phyloP scores from a whole-genome alignment of 2,329 filamentous ascomycete genomes.

The Clathrospora elynae region DNA sequence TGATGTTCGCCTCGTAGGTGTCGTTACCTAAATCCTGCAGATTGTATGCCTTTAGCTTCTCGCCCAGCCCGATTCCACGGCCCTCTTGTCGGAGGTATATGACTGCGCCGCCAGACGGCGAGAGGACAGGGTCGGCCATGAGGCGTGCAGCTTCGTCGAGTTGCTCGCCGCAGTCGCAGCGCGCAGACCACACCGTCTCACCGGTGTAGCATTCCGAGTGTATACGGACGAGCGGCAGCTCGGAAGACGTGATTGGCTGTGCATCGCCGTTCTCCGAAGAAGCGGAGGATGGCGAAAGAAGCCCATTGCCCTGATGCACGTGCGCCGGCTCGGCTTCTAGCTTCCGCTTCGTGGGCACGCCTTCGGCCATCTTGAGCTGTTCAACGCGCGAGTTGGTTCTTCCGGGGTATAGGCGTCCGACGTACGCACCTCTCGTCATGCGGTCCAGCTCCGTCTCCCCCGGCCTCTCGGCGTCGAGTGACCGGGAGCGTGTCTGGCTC shows the following conservation, averaged over 20 bases:
- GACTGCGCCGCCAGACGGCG: conserved; percentile 78
- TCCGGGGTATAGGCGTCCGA: conserved; percentile 83
- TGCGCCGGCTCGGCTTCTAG: conserved; percentile 11
- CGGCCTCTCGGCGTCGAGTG: conserved; percentile 70
- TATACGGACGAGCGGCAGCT: conserved; percentile 82
- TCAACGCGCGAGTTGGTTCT: conserved; percentile 74
- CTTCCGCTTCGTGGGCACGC: conserved; percentile 28
- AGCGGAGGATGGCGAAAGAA: conserved; percentile 24
- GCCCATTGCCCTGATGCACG: conserved; percentile 15
- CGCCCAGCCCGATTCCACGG: conserved; percentile 88
- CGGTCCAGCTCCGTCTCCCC: conserved; percentile 87
- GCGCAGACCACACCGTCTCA: conserved; percentile 96
- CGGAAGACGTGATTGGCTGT: conserved; percentile 35
- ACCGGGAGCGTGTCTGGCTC: conserved; percentile 74
- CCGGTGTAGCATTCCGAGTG: conserved; percentile 99
- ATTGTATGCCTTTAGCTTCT: conserved; percentile 98
- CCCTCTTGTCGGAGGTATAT: conserved; percentile 96
- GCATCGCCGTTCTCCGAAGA: conserved; percentile 39
- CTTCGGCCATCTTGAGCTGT: conserved; percentile 50
- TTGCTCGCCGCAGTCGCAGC: conserved; percentile 97
- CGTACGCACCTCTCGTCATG: conserved; percentile 93
- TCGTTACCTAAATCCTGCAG: conserved; percentile 96
- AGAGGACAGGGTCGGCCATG: conserved; percentile 73
- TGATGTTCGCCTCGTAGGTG: conserved; percentile 92
- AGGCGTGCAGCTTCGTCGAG: conserved; percentile 92